Percentiles rank a stretch among this genome's conserved stretches.
phyloP scores from a whole-genome alignment of 768 basidiomycete species.

The Suillus subalutaceus region DNA sequence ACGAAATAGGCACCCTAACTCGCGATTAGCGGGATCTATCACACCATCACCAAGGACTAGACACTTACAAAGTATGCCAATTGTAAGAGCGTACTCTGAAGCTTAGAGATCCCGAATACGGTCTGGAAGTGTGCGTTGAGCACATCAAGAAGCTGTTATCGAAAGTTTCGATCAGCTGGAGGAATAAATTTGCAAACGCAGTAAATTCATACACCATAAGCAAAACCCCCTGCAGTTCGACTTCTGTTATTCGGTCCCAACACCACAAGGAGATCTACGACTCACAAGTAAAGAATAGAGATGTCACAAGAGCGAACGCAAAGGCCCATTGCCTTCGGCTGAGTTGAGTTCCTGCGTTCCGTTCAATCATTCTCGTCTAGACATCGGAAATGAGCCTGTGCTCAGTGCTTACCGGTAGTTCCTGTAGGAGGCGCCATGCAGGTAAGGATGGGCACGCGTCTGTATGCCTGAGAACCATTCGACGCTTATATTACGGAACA shows the following conservation, averaged over 20 bases:
- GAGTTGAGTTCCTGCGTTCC: constrained; percentile 39
- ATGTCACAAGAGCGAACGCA: constrained; percentile 70
- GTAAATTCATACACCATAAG: constrained; percentile 54
- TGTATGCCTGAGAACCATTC: constrained; percentile 1
- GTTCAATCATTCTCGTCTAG: neutral
- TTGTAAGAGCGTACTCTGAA: constrained; percentile 75
- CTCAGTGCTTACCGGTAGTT: constrained; percentile 41
- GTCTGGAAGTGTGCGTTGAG: constrained; percentile 75
- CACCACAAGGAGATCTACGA: constrained; percentile 5
- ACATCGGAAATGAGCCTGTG: neutral
- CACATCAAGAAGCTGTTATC: constrained; percentile 60
- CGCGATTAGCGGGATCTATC: neutral
- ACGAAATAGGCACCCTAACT: constrained; percentile 62
- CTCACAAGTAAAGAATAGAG: constrained; percentile 75
- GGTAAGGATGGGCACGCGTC: constrained; percentile 4
- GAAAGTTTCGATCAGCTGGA: constrained; percentile 1
- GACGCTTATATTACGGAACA: constrained; percentile 11
- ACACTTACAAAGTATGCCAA: constrained; percentile 64
- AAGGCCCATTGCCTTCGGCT: constrained; percentile 51
- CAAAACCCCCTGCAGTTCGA: constrained; percentile 57
- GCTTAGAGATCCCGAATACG: constrained; percentile 66
- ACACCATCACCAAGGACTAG: neutral
- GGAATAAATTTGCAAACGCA: constrained; percentile 10
- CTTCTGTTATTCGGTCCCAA: neutral
- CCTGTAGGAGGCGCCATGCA: constrained; percentile 42